Base-by-base conservation (phyloP, 768 basidiomycete genomes). In the Sistotremastrum niveocremeum region DNA sequence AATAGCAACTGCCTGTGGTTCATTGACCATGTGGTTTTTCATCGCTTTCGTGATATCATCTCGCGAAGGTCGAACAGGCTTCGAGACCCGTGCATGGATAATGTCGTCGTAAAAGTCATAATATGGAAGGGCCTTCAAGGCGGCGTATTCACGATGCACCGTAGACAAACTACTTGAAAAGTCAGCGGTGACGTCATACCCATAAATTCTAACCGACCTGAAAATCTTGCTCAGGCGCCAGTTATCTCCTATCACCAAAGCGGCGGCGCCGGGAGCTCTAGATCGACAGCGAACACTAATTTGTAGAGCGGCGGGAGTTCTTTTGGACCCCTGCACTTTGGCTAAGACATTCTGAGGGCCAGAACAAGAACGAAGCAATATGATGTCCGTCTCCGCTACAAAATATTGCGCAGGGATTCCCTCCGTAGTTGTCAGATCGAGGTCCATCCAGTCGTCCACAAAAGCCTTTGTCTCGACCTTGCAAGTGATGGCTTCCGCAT, bases 1-100 rank as follows among this genome's bases (percentile, higher is more conserved):
- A 36, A 99, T 88, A 6, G 95, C 95, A 34, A 66, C 73, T 6
- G 95, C 93, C 61, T 99, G 95, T 2, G 95, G 95, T 58, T 93
- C 83, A 57, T 99, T 99, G 43, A 97, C 76, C 37, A 71, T 67
- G 58, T 83, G 82, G 3, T 65, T 65, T 6, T 67, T 57, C 82
- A 91, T 90, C 6, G 80, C 71, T 46, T 73, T 67, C 44, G 72
- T 60, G 5, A 94, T 59, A 4, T 54, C 49, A 6, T 79, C 70
- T 34, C 77, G 49, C n/a, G 54, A 58, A 1, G 73, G 60, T 34
- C 61, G 48, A 1, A 47, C 43, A 6, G 65, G 61, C 38, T 58
- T 61, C 30, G 75, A 67, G 6, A 86, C 68, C n/a, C 66, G 65
- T 4, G 90, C 84, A 34, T 69, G 66, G 48, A 97, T 62, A 42